These are phyloP conservation scores for Trametes hirsuta DNA, from an alignment of 1,284 basidiomycete genomes.

Conservation along the genomic window DNA sequence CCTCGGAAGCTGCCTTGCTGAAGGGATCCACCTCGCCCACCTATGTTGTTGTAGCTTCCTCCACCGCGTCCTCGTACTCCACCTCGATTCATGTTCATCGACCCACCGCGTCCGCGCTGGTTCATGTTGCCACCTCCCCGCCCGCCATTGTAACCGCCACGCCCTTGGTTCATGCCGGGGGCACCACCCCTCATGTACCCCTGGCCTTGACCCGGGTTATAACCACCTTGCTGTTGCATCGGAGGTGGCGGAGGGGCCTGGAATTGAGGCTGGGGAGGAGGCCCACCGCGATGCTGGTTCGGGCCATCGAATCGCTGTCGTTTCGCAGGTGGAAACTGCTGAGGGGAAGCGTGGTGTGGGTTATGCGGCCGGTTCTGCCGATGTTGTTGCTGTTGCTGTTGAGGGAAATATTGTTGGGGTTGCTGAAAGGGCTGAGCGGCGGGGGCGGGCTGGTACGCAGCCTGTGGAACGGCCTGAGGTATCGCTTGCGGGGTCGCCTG, in stretches of 20 bases:
- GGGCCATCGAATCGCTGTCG: slow-evolving; percentile 84
- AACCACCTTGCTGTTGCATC: slow-evolving; percentile 32
- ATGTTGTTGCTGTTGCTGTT: slow-evolving; percentile 51
- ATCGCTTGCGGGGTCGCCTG: slow-evolving; percentile 49
- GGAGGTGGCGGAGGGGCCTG: slow-evolving; percentile 46
- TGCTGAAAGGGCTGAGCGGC: slow-evolving; percentile 35
- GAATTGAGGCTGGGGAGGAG: slow-evolving; percentile 46
- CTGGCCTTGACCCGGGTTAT: slow-evolving; percentile 24
- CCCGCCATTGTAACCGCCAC: slow-evolving; percentile 45
- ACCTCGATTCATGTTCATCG: slow-evolving; percentile 49
- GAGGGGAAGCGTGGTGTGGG: slow-evolving; percentile 64
- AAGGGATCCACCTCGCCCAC: slow-evolving; percentile 38
- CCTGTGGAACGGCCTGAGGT: slow-evolving; percentile 41
- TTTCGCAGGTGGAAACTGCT: slow-evolving; percentile 80
- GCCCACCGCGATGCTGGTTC: slow-evolving; percentile 43
- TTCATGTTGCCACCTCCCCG: slow-evolving; percentile 38
- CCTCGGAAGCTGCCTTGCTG: slow-evolving; percentile 49
- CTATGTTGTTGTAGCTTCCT: slow-evolving; percentile 45
- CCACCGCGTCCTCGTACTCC: slow-evolving; percentile 43
- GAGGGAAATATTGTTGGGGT: slow-evolving; percentile 38
- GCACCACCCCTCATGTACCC: slow-evolving; percentile 44
- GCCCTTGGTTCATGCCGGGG: slow-evolving; percentile 47
- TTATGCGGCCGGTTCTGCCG: slow-evolving; percentile 50
- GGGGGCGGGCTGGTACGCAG: slow-evolving; percentile 36
- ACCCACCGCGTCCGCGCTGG: slow-evolving; percentile 51